These are phyloP conservation scores for Sporobolomyces pararoseus DNA, from an alignment of 768 basidiomycete genomes.

Conservation along the genomic window DNA sequence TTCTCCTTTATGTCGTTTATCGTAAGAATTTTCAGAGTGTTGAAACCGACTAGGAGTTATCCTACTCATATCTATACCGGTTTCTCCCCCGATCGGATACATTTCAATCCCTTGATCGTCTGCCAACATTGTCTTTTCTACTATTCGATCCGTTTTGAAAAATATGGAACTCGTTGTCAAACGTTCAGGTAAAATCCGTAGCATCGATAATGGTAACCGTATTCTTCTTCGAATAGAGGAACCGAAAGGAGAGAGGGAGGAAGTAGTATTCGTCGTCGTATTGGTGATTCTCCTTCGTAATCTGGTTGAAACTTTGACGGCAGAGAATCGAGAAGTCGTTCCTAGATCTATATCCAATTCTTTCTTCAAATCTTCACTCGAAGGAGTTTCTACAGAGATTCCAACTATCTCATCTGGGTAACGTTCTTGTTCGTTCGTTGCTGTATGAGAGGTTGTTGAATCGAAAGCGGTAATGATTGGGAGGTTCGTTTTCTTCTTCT, in stretches of 20 bases:
- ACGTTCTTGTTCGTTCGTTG: no score
- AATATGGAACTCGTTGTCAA: neutral
- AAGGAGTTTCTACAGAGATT: conserved; percentile 27
- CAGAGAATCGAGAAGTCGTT: conserved; percentile 1
- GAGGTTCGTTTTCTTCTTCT: neutral
- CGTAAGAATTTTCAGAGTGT: neutral
- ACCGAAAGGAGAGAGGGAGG: neutral
- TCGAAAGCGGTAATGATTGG: neutral
- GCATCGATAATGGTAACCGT: conserved; percentile 4
- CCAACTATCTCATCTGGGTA: conserved; percentile 28
- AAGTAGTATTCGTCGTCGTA: neutral
- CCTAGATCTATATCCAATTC: conserved; percentile 3
- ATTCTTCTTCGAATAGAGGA: conserved; percentile 12
- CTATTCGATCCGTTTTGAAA: conserved; percentile 9
- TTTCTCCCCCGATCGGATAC: conserved; percentile 15
- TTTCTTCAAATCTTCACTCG: conserved; percentile 3
- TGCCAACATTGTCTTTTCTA: conserved; percentile 34
- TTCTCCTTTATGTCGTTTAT: neutral
- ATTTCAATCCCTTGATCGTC: conserved; percentile 35
- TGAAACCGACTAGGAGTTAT: neutral
- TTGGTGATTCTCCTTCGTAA: neutral
- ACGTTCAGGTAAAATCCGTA: conserved; percentile 19
- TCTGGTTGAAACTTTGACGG: conserved; percentile 33
- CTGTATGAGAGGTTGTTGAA: neutral
- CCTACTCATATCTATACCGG: conserved; percentile 7